Base-by-base conservation (phyloP, 176 grass and related monocot genomes). In the Triticum monococcum region DNA sequence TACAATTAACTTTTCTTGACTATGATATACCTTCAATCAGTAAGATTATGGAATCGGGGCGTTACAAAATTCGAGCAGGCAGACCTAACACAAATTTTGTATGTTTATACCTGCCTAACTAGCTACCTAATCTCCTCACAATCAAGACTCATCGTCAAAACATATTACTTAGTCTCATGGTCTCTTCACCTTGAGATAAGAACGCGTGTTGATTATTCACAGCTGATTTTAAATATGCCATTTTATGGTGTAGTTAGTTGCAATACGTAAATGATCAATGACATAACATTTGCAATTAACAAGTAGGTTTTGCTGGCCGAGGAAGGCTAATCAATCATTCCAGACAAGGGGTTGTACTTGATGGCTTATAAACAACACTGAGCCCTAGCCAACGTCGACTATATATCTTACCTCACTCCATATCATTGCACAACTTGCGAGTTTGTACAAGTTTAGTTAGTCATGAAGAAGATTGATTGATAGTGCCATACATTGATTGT, bases 381-480 rank as follows among this genome's bases (percentile, higher is more conserved):
- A 30, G 12, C 82, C 24, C 63, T 33, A 83, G 72, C 83, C 72
- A 88, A 77, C 33, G 25, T 41, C 46, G 2, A 32, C 48, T 25
- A 40, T 25, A 59, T 52, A 74, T 26, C 75, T 71, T 32, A n/a
- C 23, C 32, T 36, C 54, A 54, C 7, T 9, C 1, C 9, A 4
- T 18, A 23, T 72, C 12, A 83, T 88, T 83, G 61, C 5, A 1
- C 82, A 81, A 81, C 72, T 61, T 85, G 77, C 10, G 45, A 16
- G 17, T 12, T 16, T 33, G 8, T 74, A 64, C 63, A 82, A 73
- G 69, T 26, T 74, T 84, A 36, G 24, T 9, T 59, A 59, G 20
- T 79, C 67, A 1, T 64, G 31, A 82, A 5, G 33, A 68, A 28
- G 69, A 79, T 78, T n/a, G 31, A 78, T 16, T 10, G 31, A 78